Percentiles rank a stretch among this genome's conserved stretches.
phyloP scores from a whole-genome alignment of 768 basidiomycete species.

The Rhodosporidiobolus odoratus region DNA sequence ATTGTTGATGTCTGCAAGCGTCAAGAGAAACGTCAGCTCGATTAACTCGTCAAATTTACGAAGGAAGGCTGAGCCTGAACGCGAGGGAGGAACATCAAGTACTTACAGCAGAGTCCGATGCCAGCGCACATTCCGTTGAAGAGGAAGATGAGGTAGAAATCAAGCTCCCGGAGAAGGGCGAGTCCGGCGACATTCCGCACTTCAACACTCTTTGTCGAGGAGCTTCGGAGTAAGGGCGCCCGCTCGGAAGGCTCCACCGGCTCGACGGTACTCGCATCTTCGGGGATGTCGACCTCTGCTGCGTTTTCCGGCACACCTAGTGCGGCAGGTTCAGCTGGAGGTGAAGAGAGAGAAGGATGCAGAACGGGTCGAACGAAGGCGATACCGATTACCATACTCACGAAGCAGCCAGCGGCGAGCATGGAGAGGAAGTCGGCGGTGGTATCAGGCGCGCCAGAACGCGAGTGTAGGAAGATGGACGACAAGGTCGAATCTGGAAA shows the following conservation, averaged over 20 bases:
- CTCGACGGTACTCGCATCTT: background rate
- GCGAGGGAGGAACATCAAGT: too few species aligned
- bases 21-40: too few species aligned
- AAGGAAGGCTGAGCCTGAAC: too few species aligned
- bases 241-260: background rate
- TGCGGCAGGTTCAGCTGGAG: background rate
- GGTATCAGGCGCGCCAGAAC: background rate
- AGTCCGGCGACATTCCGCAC: conserved; percentile 10
- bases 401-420: conserved; percentile 22
- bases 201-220: background rate
- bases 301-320: background rate
- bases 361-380: conserved; percentile 14
- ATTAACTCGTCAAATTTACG: too few species aligned
- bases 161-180: conserved; percentile 14
- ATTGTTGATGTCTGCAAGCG: conserved; percentile 34
- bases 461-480: conserved; percentile 5
- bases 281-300: background rate
- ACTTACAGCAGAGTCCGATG: conserved; percentile 20
- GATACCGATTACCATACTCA: conserved; percentile 24
- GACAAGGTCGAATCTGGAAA: conserved; percentile 25
- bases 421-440: conserved; percentile 33
- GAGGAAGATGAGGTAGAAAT: conserved; percentile 27
- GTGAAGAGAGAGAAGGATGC: background rate
- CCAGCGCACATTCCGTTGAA: conserved; percentile 30
- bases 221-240: conserved; percentile 6